phyloP scores from a whole-genome alignment of 208 protist genomes.

The Kentomonas sorsogonicus region DNA sequence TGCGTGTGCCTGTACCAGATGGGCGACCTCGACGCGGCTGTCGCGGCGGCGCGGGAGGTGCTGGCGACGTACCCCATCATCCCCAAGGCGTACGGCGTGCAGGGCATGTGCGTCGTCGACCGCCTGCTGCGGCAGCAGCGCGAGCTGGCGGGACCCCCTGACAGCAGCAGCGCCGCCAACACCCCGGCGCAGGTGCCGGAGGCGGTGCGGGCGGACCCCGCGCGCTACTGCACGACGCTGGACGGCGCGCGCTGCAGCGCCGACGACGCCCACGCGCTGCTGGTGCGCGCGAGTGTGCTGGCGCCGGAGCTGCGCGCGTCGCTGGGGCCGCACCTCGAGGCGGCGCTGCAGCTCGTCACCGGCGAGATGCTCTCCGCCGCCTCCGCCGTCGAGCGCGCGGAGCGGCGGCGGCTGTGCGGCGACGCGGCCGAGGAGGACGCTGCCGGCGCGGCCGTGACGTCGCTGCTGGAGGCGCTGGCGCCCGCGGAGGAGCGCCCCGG shows the following conservation, averaged over 20 bases:
- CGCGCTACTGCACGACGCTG: conserved; percentile 32
- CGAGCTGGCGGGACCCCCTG: conserved; percentile 13
- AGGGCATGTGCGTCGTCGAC: conserved; percentile 51
- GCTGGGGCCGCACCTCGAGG: conserved; percentile 33
- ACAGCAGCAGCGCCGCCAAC: conserved; percentile 3
- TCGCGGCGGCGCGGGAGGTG: conserved; percentile 29
- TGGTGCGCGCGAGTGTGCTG: conserved; percentile 32
- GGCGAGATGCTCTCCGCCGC: conserved; percentile 39
- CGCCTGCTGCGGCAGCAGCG: conserved; percentile 23
- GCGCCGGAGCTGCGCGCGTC: conserved; percentile 24
- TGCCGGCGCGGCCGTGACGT: conserved; percentile 4
- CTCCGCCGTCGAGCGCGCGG: conserved; percentile 28
- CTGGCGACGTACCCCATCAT: conserved; percentile 40
- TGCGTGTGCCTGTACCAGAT: conserved; percentile 29
- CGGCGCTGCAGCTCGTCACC: conserved; percentile 26
- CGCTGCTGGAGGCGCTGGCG: conserved; percentile 17
- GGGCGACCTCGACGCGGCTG: conserved; percentile 21
- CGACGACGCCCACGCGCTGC: conserved; percentile 41
- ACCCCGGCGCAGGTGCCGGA: conserved; percentile 18
- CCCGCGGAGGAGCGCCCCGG: conserved; percentile 9
- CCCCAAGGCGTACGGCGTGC: conserved; percentile 37
- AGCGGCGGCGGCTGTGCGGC: conserved; percentile 17
- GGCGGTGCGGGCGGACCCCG: conserved; percentile 23
- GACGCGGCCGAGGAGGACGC: conserved; percentile 16
- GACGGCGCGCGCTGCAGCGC: conserved; percentile 27